These are phyloP conservation scores for Pythium vanterpoolii DNA, from an alignment of 352 stramenopile genomes.

Conservation along the genomic window DNA sequence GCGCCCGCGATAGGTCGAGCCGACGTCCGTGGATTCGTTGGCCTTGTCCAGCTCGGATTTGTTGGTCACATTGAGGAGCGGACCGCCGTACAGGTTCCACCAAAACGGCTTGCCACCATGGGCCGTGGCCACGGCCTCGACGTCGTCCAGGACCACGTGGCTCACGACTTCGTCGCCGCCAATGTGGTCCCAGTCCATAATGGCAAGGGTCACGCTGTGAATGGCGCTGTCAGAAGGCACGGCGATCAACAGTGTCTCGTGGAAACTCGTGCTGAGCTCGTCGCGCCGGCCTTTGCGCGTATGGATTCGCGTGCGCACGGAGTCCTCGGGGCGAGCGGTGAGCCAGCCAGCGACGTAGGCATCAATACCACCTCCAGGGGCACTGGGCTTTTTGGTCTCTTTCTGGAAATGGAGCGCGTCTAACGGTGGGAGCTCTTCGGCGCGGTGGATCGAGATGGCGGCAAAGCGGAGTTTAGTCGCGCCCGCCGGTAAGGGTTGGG, in stretches of 20 bases:
- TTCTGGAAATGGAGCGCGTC: conserved; percentile 52
- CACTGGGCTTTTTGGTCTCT: conserved; percentile 31
- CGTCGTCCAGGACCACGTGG: conserved; percentile 40
- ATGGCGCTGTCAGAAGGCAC: conserved; percentile 12
- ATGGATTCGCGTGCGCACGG: conserved; percentile 64
- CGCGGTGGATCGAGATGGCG: conserved; percentile 54
- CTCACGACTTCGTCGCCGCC: conserved; percentile 63
- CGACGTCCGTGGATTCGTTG: conserved; percentile 53
- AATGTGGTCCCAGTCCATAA: conserved; percentile 74
- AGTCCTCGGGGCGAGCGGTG: conserved; percentile 27
- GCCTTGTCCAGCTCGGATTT: conserved; percentile 41
- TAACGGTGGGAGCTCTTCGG: conserved; percentile 61
- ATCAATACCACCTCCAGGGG: conserved; percentile 53
- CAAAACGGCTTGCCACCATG: conserved; percentile 49
- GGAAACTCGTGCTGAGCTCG: conserved; percentile 55
- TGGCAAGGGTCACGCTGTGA: conserved; percentile 35
- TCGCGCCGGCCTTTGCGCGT: conserved; percentile 59
- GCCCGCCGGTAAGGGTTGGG: conserved; percentile 32
- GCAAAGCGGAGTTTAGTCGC: conserved; percentile 48
- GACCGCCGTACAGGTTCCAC: conserved; percentile 72
- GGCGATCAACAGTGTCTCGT: conserved; percentile 63
- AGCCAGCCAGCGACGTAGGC: conserved; percentile 55
- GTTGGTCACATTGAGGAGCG: conserved; percentile 47
- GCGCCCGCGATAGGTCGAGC: conserved; percentile 76
- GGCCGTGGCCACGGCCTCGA: conserved; percentile 30